These are phyloP conservation scores for Tetrahymena elliotti DNA, from an alignment of 73 alveolate species.

Conservation along the genomic window DNA sequence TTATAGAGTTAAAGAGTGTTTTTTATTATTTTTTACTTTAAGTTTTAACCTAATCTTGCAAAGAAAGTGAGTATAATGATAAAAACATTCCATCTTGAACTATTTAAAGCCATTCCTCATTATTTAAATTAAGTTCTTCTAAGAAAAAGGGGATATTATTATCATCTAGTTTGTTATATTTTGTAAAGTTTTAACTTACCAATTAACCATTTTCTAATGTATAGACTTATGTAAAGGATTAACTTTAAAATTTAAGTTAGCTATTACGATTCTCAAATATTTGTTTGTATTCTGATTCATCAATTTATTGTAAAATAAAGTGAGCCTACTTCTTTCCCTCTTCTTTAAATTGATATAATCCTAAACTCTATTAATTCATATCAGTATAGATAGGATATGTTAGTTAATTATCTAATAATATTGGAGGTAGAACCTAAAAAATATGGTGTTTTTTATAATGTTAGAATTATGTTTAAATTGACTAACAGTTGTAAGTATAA, in stretches of 20 bases:
- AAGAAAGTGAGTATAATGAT: neutral
- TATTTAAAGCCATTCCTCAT: neutral
- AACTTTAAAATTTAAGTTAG: neutral
- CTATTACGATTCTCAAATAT: too few species aligned
- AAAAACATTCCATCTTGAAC: neutral
- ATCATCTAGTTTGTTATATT: too few species aligned
- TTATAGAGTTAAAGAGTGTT: neutral
- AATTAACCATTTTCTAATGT: neutral
- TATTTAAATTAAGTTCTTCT: too few species aligned
- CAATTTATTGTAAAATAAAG: neutral
- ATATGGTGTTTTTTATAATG: neutral
- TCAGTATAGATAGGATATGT: neutral
- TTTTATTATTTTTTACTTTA: too few species aligned
- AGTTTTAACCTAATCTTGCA: too few species aligned
- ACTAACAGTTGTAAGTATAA: neutral
- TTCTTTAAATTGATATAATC: neutral
- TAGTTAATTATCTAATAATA: too few species aligned
- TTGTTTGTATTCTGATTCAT: neutral
- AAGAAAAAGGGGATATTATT: too few species aligned
- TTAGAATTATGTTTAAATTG: neutral
- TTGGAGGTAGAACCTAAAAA: neutral
- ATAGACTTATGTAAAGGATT: neutral
- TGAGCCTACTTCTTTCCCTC: neutral
- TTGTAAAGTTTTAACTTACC: too few species aligned
- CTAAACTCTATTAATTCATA: neutral